phyloP scores from a whole-genome alignment of 2,329 filamentous ascomycete species.

The Aspergillus flavus region DNA sequence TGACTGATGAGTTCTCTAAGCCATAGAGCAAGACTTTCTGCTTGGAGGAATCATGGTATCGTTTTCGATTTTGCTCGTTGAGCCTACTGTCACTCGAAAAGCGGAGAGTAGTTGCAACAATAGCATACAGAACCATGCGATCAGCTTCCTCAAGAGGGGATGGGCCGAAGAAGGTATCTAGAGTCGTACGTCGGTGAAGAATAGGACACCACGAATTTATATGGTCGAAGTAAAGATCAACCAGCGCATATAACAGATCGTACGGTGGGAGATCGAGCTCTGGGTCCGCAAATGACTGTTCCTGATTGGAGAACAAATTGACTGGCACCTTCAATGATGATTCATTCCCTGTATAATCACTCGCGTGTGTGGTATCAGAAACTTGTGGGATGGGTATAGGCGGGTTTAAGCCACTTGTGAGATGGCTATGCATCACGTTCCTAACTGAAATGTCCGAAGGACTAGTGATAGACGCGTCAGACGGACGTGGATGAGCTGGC shows the following conservation, averaged over 20 bases:
- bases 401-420: constrained; percentile 26
- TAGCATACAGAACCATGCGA: constrained; percentile 79
- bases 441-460: constrained; percentile 38
- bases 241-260: constrained; percentile 71
- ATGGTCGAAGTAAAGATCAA: constrained; percentile 77
- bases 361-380: constrained; percentile 23
- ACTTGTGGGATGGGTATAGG: constrained; percentile 28
- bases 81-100: constrained; percentile 78
- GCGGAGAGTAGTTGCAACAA: constrained; percentile 82
- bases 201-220: constrained; percentile 88
- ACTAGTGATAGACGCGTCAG: constrained; percentile 46
- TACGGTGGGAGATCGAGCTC: constrained; percentile 75
- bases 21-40: constrained; percentile 85
- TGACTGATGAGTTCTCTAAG: constrained; percentile 86
- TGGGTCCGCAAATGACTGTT: constrained; percentile 49
- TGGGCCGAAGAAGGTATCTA: constrained; percentile 80
- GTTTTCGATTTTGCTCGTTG: constrained; percentile 70
- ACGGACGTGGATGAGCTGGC: constrained; percentile 48
- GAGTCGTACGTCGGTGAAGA: constrained; percentile 77
- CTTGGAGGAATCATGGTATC: constrained; percentile 80
- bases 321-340: constrained; percentile 61
- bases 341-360: constrained; percentile 50
- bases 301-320: constrained; percentile 54
- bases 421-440: constrained; percentile 25
- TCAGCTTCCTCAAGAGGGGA: constrained; percentile 78